Conservation (phyloP, 768 basidiomycete species). For the Boletus patriciae region DNA sequence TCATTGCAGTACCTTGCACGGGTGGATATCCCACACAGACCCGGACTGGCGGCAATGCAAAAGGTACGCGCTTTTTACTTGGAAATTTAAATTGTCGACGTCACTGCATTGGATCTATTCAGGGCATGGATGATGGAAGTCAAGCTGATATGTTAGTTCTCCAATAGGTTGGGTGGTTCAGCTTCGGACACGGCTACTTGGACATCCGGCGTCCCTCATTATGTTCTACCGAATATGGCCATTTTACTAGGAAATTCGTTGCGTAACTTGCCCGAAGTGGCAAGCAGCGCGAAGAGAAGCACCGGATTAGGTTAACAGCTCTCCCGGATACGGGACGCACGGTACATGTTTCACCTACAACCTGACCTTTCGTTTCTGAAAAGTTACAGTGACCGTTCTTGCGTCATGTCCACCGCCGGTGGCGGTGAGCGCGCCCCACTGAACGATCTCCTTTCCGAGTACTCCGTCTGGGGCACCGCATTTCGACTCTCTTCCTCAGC, state of each 20-base stretch:
- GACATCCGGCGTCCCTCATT: conserved; percentile 13
- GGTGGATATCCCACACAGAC: neutral
- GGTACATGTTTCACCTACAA: conserved; percentile 7
- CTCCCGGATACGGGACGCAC: conserved; percentile 24
- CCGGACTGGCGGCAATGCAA: conserved; percentile 19
- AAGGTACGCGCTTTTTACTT: conserved; percentile 18
- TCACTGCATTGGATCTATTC: conserved; percentile 24
- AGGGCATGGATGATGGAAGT: conserved; percentile 6
- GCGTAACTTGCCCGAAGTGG: conserved; percentile 7
- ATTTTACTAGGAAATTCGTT: neutral
- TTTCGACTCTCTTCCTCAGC: conserved; percentile 26
- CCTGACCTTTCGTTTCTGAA: conserved; percentile 10
- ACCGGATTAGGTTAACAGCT: conserved; percentile 26
- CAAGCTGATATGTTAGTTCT: conserved; percentile 5
- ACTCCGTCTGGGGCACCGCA: conserved; percentile 31
- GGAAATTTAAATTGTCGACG: conserved; percentile 8
- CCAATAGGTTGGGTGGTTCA: conserved; percentile 2
- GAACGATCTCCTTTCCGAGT: conserved; percentile 26
- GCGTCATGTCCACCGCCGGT: conserved; percentile 31
- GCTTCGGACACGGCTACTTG: conserved; percentile 24
- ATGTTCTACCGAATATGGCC: conserved; percentile 1
- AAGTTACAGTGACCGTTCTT: conserved; percentile 9
- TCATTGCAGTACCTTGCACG: conserved; percentile 10
- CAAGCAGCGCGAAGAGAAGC: neutral
- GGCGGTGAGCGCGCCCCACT: conserved; percentile 33